Conservation (phyloP, 495 filamentous ascomycete genomes). For the Aeminium ludgeri region DNA sequence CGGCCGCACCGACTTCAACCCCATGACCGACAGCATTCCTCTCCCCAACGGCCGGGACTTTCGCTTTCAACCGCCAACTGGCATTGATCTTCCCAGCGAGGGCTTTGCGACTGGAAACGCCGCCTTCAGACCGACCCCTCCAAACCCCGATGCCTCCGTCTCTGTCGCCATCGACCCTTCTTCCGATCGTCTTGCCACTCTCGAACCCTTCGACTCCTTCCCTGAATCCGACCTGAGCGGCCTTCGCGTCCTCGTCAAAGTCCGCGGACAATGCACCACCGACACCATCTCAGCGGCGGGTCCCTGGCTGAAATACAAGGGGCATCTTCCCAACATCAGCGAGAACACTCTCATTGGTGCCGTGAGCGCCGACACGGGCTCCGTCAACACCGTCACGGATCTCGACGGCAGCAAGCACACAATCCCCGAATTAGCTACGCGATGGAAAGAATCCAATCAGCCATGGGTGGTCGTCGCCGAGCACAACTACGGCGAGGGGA, state of each 20-base stretch:
- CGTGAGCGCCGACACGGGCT: constrained; percentile 75
- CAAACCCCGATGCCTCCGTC: constrained; percentile 46
- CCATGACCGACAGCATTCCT: constrained; percentile 67
- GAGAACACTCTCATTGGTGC: constrained; percentile 93
- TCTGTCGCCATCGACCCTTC: constrained; percentile 62
- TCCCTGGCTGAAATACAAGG: constrained; percentile 98
- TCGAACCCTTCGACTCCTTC: constrained; percentile 84
- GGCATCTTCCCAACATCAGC: constrained; percentile 91
- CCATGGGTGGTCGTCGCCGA: constrained; percentile 91
- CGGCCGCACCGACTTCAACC: constrained; percentile 89
- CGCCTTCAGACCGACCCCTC: constrained; percentile 53
- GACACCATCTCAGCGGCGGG: constrained; percentile 96
- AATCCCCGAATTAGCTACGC: constrained; percentile 72
- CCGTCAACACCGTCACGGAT: constrained; percentile 86
- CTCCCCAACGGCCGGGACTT: constrained; percentile 72
- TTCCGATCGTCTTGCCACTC: constrained; percentile 71
- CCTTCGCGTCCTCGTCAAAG: constrained; percentile 76
- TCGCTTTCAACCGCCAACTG: constrained; percentile 67
- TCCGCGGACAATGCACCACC: constrained; percentile 93
- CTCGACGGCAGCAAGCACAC: constrained; percentile 41
- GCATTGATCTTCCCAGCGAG: constrained; percentile 53
- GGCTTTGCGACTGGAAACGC: constrained; percentile 73
- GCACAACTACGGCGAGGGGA: constrained; percentile 95
- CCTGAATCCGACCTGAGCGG: constrained; percentile 53
- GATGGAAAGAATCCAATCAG: constrained; percentile 55